Evolutionary conservation across 164 flowering plant species (phyloP).

Genomic region (Nymphaea thermarum): DNA sequence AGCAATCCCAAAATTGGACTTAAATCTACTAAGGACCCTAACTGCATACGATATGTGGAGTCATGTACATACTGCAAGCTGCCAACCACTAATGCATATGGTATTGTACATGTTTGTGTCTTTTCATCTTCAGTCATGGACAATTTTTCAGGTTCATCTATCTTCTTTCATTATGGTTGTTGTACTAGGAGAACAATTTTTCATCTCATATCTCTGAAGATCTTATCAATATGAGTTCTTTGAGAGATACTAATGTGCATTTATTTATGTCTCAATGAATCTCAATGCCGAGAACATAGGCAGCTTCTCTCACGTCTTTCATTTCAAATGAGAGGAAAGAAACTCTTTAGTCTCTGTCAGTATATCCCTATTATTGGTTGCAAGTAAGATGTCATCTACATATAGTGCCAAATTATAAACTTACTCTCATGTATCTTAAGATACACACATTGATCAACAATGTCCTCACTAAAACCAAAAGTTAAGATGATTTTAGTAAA

Average conservation of each 20-base stretch:
- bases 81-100: neutral
- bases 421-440: neutral
- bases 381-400: conserved; percentile 1
- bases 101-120: neutral
- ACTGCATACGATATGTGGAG: neutral
- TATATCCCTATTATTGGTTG: neutral
- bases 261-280: too few species aligned
- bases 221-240: too few species aligned
- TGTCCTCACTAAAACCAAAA: neutral
- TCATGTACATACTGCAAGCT: neutral
- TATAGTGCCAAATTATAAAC: neutral
- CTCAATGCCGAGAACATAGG: too few species aligned
- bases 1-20: too few species aligned
- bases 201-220: too few species aligned
- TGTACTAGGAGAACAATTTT: too few species aligned
- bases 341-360: neutral
- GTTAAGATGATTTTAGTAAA: neutral
- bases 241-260: too few species aligned
- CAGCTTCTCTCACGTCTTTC: too few species aligned
- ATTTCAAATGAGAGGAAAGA: neutral
- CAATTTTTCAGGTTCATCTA: too few species aligned
- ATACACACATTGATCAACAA: neutral
- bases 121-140: neutral
- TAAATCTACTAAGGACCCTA: neutral
- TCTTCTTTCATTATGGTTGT: too few species aligned